A percentile compares a stretch with the other conserved stretches of the same genome.
These are phyloP conservation scores for Syzygium aqueum DNA, from an alignment of 345 rosid species.

Conservation along the genomic window DNA sequence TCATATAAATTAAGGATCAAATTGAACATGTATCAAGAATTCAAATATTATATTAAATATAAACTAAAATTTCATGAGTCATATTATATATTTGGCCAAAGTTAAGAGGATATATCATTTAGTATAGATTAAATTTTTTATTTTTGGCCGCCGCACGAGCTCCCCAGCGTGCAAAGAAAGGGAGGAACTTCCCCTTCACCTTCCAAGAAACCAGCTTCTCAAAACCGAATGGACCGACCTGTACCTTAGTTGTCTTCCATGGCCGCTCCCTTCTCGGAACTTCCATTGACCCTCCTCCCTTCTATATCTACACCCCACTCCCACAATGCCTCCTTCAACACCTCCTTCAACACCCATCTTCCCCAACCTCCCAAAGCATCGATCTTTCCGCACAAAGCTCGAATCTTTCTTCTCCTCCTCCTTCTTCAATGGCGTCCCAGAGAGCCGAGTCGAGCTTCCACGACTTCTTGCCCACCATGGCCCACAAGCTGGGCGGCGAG, in stretches of 20 bases:
- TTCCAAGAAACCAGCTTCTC: neutral
- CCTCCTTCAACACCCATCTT: neutral
- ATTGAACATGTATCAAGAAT: no score
- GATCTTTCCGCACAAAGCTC: neutral
- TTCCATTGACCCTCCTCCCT: slow-evolving; percentile 6
- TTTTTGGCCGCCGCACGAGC: neutral
- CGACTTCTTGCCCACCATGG: slow-evolving; percentile 72
- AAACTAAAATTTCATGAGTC: no score
- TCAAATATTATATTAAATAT: no score
- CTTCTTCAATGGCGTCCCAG: slow-evolving; percentile 25
- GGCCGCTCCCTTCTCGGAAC: slow-evolving; percentile 47
- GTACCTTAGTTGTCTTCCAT: slow-evolving; percentile 47
- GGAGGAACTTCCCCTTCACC: neutral
- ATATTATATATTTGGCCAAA: no score
- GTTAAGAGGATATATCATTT: no score
- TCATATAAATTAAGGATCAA: no score
- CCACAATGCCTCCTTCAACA: neutral
- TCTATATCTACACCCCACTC: slow-evolving; percentile 1
- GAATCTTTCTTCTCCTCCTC: neutral
- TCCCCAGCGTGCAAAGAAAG: neutral
- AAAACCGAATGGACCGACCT: neutral
- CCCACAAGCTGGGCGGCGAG: slow-evolving; percentile 71
- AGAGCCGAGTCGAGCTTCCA: slow-evolving; percentile 28
- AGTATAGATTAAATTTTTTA: neutral
- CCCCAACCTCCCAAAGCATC: neutral